Conservation (phyloP, 1,284 basidiomycete genomes). For the Exobasidium rhododendri region DNA sequence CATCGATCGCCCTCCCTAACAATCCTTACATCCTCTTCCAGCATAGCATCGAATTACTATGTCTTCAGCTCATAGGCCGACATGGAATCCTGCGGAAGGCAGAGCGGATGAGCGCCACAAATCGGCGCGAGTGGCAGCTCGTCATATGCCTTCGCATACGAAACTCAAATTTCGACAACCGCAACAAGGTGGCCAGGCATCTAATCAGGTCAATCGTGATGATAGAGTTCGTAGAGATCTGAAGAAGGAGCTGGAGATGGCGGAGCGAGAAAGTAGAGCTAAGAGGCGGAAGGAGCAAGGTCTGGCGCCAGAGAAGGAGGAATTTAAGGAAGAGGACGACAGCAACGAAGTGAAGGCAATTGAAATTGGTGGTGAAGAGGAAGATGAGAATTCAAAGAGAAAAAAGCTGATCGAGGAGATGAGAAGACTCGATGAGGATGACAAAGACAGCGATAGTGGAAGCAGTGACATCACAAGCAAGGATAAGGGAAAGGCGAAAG, state of each 20-base stretch:
- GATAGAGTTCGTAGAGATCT: constrained; percentile 29
- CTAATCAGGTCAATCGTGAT: constrained; percentile 3
- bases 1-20: neutral
- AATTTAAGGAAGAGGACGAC: constrained; percentile 17
- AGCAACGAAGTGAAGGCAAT: constrained; percentile 4
- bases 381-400: constrained; percentile 18
- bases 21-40: neutral
- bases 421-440: constrained; percentile 24
- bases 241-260: constrained; percentile 37
- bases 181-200: constrained; percentile 18
- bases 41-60: constrained; percentile 15
- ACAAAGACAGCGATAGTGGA: constrained; percentile 13
- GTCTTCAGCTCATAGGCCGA: constrained; percentile 52
- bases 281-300: constrained; percentile 23
- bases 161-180: constrained; percentile 48
- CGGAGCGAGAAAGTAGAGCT: constrained; percentile 34
- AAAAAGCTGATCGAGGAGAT: constrained; percentile 20
- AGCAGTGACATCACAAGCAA: neutral
- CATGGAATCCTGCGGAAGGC: constrained; percentile 45
- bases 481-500: constrained; percentile 6
- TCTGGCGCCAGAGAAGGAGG: constrained; percentile 14
- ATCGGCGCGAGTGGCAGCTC: constrained; percentile 21
- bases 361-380: constrained; percentile 18
- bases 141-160: constrained; percentile 40
- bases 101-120: constrained; percentile 31